Conservation (phyloP, 768 basidiomycete species). For the Paxillus rubicundulus region DNA sequence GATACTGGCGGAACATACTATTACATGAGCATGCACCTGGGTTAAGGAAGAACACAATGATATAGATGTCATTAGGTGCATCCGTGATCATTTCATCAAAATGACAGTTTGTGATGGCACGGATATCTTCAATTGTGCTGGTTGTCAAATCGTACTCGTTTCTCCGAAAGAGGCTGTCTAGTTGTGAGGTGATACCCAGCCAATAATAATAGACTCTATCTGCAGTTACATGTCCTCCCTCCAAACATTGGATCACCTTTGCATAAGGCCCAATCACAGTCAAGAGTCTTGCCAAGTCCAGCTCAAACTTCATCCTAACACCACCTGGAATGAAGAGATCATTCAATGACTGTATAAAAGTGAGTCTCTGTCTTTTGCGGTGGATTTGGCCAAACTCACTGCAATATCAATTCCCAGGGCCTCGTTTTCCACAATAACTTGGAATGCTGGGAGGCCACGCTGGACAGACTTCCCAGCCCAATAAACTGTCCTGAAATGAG, state of each 20-base stretch:
- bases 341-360: neutral
- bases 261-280: slow-evolving; percentile 14
- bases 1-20: neutral
- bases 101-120: slow-evolving; percentile 11
- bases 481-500: slow-evolving; percentile 21
- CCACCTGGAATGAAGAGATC: neutral
- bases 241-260: slow-evolving; percentile 23
- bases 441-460: slow-evolving; percentile 13
- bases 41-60: slow-evolving; percentile 23
- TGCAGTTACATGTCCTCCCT: slow-evolving; percentile 17
- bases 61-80: slow-evolving; percentile 15
- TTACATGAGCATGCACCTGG: slow-evolving; percentile 12
- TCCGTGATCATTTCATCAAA: slow-evolving; percentile 23
- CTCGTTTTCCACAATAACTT: slow-evolving; percentile 4
- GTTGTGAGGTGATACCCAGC: slow-evolving; percentile 17
- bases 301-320: neutral
- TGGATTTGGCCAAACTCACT: neutral
- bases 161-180: slow-evolving; percentile 7
- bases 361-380: too few relatives aligned
- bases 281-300: slow-evolving; percentile 6
- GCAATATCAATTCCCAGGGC: neutral
- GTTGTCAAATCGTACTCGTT: neutral
- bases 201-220: slow-evolving; percentile 27
- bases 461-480: slow-evolving; percentile 11
- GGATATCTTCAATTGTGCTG: slow-evolving; percentile 7